phyloP scores from a whole-genome alignment of 306 rosid genomes.

The peach (Prunus persica) region DNA sequence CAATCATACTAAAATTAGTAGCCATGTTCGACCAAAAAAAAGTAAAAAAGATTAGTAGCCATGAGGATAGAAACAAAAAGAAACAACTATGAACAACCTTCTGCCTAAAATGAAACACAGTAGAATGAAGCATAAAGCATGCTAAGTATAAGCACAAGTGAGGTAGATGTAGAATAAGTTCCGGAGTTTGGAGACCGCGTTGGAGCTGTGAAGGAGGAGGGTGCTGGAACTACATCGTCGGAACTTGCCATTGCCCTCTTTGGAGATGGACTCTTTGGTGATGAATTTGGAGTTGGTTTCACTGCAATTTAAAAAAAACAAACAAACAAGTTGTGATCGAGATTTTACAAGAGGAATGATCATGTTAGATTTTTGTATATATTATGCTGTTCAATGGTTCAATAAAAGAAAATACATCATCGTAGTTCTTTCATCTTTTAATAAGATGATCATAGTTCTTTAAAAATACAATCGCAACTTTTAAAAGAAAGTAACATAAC shows the following conservation, averaged over 20 bases:
- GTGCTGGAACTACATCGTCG: background rate
- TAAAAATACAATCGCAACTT: too few relatives aligned
- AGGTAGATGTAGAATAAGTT: conserved; percentile 7
- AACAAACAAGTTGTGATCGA: background rate
- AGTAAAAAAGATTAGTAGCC: background rate
- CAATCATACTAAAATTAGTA: background rate
- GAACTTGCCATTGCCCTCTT: background rate
- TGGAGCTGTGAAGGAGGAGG: background rate
- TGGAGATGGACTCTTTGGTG: conserved; percentile 2
- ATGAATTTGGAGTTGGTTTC: conserved; percentile 1
- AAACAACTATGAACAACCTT: background rate
- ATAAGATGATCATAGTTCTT: too few relatives aligned
- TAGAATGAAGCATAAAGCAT: conserved; percentile 8
- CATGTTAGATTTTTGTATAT: background rate
- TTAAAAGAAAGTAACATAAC: too few relatives aligned
- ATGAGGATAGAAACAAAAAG: background rate
- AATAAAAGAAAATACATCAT: background rate
- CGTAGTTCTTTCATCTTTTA: too few relatives aligned
- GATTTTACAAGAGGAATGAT: background rate
- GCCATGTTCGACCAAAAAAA: background rate
- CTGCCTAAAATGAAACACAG: background rate
- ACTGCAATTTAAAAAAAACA: background rate
- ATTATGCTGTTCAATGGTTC: background rate
- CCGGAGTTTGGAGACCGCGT: background rate
- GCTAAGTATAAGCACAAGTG: background rate